phyloP scores from a whole-genome alignment of 2,329 filamentous ascomycete genomes.

The Anisogramma anomala region DNA sequence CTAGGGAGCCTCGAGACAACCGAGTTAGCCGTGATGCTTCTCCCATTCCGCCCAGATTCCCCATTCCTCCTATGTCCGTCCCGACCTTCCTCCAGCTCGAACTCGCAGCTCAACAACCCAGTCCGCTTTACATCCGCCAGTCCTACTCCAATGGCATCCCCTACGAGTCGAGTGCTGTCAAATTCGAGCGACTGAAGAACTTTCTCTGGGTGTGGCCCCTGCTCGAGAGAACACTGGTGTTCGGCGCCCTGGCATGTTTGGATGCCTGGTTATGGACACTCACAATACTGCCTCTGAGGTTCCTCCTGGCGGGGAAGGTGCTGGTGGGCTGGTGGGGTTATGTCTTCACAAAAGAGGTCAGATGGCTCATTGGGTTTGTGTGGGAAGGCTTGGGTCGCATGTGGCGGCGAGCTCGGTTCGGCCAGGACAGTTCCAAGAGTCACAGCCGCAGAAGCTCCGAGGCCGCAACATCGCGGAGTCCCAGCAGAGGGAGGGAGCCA shows the following conservation, averaged over 20 bases:
- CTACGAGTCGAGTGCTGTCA: constrained; percentile 86
- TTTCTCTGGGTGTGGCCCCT: constrained; percentile 72
- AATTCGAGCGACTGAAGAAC: constrained; percentile 83
- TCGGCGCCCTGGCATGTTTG: constrained; percentile 81
- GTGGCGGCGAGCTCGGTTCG: constrained; percentile 52
- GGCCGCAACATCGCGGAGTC: constrained; percentile 29
- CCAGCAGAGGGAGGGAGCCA: constrained; percentile 19
- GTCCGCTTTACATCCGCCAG: constrained; percentile 54
- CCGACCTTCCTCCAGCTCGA: constrained; percentile 55
- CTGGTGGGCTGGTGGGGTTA: constrained; percentile 68
- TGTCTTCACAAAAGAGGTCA: constrained; percentile 58
- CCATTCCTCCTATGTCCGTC: constrained; percentile 54
- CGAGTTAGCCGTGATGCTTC: constrained; percentile 25
- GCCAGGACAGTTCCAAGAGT: constrained; percentile 24
- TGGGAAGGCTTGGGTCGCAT: constrained; percentile 69
- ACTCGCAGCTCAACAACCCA: constrained; percentile 49
- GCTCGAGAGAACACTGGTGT: constrained; percentile 73
- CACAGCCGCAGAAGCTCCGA: constrained; percentile 23
- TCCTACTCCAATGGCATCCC: constrained; percentile 48
- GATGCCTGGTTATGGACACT: constrained; percentile 97
- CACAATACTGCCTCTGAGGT: constrained; percentile 84
- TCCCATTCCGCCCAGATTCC: constrained; percentile 43
- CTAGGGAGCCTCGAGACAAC: constrained; percentile 18
- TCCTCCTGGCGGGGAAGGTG: constrained; percentile 67
- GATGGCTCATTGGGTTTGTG: constrained; percentile 64